phyloP scores from a whole-genome alignment of 768 basidiomycete genomes.

The Leucogyrophana mollusca region DNA sequence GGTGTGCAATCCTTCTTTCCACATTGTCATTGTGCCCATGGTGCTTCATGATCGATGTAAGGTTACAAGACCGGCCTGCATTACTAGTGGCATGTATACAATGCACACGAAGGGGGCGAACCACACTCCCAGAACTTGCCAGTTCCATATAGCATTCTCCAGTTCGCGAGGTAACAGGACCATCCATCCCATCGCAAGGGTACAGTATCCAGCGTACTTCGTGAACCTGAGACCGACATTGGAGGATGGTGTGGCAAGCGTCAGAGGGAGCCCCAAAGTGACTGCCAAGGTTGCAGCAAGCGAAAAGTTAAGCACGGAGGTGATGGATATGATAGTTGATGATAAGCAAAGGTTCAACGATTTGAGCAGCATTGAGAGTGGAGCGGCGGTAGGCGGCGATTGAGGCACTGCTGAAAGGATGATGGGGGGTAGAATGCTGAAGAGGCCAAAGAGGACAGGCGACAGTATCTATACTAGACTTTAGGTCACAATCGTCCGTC shows the following conservation, averaged over 20 bases:
- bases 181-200: conserved; percentile 62
- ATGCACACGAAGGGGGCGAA: conserved; percentile 79
- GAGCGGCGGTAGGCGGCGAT: conserved; percentile 29
- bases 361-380: conserved; percentile 54
- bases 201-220: conserved; percentile 37
- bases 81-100: conserved; percentile 71
- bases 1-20: background rate
- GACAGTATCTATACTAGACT: conserved; percentile 17
- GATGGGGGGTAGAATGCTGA: conserved; percentile 32
- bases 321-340: conserved; percentile 83
- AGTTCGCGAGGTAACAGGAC: conserved; percentile 44
- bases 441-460: conserved; percentile 25
- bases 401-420: conserved; percentile 28
- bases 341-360: conserved; percentile 78
- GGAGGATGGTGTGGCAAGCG: conserved; percentile 28
- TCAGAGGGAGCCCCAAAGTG: conserved; percentile 64
- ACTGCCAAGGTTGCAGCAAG: conserved; percentile 74
- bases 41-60: conserved; percentile 30
- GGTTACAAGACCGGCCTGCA: conserved; percentile 67
- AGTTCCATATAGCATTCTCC: conserved; percentile 61
- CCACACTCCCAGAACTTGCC: conserved; percentile 81
- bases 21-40: background rate
- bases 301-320: conserved; percentile 90
- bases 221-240: conserved; percentile 24
- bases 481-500: background rate